phyloP scores from a whole-genome alignment of 1,284 basidiomycete genomes.

The Pseudozyma hubeiensis region DNA sequence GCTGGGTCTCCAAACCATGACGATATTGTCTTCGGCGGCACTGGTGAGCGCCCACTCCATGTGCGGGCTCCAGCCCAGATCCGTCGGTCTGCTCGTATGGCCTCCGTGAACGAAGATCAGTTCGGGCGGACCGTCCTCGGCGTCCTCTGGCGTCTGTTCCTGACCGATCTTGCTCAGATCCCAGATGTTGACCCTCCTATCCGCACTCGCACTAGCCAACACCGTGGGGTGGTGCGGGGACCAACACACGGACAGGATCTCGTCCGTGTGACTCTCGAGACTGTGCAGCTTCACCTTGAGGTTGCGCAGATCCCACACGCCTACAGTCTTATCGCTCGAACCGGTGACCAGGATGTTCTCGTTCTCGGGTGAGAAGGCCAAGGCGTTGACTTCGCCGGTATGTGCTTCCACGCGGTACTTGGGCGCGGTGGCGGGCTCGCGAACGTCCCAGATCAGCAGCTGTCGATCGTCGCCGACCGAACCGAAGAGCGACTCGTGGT shows the following conservation, averaged over 20 bases:
- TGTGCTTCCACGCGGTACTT: constrained; percentile 81
- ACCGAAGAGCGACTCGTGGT: constrained; percentile 85
- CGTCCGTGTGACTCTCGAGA: constrained; percentile 93
- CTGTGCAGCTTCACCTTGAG: constrained; percentile 82
- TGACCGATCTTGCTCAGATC: constrained; percentile 91
- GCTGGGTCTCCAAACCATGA: constrained; percentile 62
- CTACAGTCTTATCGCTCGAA: constrained; percentile 92
- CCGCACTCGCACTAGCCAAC: constrained; percentile 77
- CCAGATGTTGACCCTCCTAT: constrained; percentile 95
- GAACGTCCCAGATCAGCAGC: constrained; percentile 95
- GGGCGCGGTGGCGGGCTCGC: constrained; percentile 75
- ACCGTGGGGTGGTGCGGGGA: constrained; percentile 81
- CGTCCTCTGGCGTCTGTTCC: constrained; percentile 96
- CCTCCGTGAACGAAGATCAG: constrained; percentile 67
- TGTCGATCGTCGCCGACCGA: constrained; percentile 97
- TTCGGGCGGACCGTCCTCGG: constrained; percentile 89
- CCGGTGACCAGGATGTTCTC: constrained; percentile 91
- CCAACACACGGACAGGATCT: constrained; percentile 93
- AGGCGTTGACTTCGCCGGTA: constrained; percentile 87
- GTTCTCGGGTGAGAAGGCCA: constrained; percentile 86
- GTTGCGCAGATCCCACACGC: constrained; percentile 87
- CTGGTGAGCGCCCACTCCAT: constrained; percentile 64
- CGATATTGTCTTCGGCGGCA: constrained; percentile 67
- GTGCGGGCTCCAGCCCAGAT: constrained; percentile 65
- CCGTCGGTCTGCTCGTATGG: constrained; percentile 65